Evolutionary conservation across 805 yeast genomes (phyloP).

Genomic region (Suhomyces kilbournensis): DNA sequence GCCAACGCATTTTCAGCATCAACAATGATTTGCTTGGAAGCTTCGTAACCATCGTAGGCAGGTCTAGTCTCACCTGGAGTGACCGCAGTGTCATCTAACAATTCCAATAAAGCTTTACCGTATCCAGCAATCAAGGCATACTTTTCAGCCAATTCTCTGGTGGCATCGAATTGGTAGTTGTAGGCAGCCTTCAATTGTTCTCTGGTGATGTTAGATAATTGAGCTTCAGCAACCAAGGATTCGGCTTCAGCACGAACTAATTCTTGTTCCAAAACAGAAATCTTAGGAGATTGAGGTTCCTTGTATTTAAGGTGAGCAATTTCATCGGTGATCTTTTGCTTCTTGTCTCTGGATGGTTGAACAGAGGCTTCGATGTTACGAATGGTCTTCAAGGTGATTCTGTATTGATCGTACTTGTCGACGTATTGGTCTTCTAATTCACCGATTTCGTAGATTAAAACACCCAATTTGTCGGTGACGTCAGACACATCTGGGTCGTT

Average conservation of each 20-base stretch:
- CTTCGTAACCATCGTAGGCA: constrained; percentile 85
- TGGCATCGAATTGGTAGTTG: constrained; percentile 80
- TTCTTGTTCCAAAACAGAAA: constrained; percentile 80
- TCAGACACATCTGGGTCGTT: constrained; percentile 85
- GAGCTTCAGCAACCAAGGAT: constrained; percentile 88
- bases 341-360: constrained; percentile 85
- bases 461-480: constrained; percentile 84
- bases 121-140: constrained; percentile 83
- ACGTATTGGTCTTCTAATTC: constrained; percentile 85
- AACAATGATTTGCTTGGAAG: constrained; percentile 80
- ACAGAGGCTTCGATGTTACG: constrained; percentile 85
- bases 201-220: constrained; percentile 82
- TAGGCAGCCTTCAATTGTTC: constrained; percentile 82
- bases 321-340: constrained; percentile 79
- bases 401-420: constrained; percentile 81
- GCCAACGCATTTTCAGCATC: constrained; percentile 83
- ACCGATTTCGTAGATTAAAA: constrained; percentile 76
- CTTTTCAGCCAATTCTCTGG: constrained; percentile 83
- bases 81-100: constrained; percentile 80
- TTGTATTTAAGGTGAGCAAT: constrained; percentile 81
- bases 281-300: constrained; percentile 81
- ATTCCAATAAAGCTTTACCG: constrained; percentile 81
- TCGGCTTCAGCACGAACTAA: constrained; percentile 91
- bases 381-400: constrained; percentile 76
- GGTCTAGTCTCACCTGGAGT: constrained; percentile 93